A percentile compares a stretch with the other conserved stretches of the same genome.
Conservation (phyloP, 106 monocot genomes). For the Narthecium ossifragum region DNA sequence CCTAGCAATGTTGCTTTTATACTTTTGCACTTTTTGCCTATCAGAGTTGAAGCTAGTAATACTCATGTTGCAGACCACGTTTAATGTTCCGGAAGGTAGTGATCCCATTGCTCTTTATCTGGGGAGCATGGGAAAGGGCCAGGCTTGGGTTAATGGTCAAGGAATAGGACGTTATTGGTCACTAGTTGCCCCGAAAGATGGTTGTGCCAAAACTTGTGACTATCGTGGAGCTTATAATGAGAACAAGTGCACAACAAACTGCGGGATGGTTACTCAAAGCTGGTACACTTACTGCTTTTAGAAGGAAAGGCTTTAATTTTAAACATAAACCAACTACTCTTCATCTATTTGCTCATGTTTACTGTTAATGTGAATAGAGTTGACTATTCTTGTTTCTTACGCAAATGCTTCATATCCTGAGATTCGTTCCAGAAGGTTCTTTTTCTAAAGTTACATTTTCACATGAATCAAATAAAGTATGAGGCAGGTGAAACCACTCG, state of each 20-base stretch:
- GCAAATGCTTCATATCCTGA: too few species aligned
- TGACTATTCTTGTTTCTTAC: too few species aligned
- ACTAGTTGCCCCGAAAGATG: constrained; percentile 58
- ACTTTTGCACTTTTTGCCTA: too few species aligned
- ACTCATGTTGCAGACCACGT: constrained; percentile 48
- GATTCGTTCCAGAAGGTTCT: too few species aligned
- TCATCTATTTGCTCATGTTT: too few species aligned
- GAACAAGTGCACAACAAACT: constrained; percentile 73
- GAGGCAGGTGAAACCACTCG: too few species aligned
- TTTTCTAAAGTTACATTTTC: too few species aligned
- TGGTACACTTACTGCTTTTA: constrained; percentile 35
- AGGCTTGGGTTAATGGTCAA: constrained; percentile 93
- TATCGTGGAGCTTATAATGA: constrained; percentile 87
- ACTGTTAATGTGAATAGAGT: too few species aligned
- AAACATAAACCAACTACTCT: too few species aligned
- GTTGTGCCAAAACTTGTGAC: constrained; percentile 60
- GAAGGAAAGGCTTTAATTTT: too few species aligned
- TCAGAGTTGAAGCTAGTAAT: not conserved
- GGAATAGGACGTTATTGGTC: constrained; percentile 93
- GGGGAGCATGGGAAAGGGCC: constrained; percentile 91
- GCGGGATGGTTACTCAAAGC: constrained; percentile 78
- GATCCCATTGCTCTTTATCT: constrained; percentile 69
- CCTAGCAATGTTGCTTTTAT: too few species aligned
- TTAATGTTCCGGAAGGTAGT: constrained; percentile 77
- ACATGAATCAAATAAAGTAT: too few species aligned